Base-by-base conservation (phyloP, 805 yeast genomes). In the Metschnikowia picachoensis region DNA sequence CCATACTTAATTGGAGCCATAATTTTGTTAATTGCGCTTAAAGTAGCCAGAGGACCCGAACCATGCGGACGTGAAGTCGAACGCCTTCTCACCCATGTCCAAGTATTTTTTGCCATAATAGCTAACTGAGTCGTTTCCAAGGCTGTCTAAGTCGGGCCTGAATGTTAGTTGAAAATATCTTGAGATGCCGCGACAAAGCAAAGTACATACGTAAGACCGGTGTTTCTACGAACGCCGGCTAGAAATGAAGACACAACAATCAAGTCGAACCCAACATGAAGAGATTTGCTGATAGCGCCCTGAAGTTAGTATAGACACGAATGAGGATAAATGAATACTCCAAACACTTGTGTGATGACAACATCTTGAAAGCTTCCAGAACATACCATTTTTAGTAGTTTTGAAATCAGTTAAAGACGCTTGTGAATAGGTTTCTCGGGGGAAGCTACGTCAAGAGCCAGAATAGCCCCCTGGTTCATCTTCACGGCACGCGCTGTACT, bases 81-180 rank as follows among this genome's bases (percentile, higher is more conserved):
- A 82, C 2, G 85, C 68, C 64, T 82, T 80, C 60, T 94, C 99
- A n/a, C 99, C 99, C 28, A 83, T 61, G 43, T 81, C 85, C 51
- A 94, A 74, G 61, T 91, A 94, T 60, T 80, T 83, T 31, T 69
- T 67, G 5, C 83, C 70, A 56, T 81, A 82, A 33, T 70, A 67
- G 52, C 73, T 74, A 5, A 78, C 64, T 8, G 77, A 77, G 15
- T 71, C 70, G 44, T 59, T 67, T 20, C 58, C 61, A n/a, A 82
- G 57, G 1, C 65, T 38, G 11, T 77, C 78, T 11, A 78, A 52
- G 56, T 84, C 78, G 31, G 83, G 82, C 8, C 60, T 56, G 44
- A 3, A 20, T 49, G 32, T 50, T 50, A 50, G 53, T 49, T 40
- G 11, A 9, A 3, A 16, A 11, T 12, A 4, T 15, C 8, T 16